A percentile compares a stretch with the other conserved stretches of the same genome.
phyloP scores from a whole-genome alignment of 2,329 filamentous ascomycete species.

The Cercospora sp. region DNA sequence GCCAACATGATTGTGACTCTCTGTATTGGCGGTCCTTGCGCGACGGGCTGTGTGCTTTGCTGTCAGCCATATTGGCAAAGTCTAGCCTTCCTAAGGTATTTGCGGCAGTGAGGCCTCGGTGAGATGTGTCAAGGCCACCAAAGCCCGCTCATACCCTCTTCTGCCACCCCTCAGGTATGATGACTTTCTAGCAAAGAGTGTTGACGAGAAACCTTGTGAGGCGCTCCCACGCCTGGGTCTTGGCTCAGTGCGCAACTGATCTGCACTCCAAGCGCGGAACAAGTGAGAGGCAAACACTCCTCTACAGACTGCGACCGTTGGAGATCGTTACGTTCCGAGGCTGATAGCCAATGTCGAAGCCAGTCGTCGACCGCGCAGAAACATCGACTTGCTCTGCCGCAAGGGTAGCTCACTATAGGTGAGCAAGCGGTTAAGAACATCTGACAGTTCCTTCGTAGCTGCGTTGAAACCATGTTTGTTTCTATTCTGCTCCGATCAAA shows the following conservation, averaged over 20 bases:
- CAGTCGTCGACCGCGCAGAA: neutral
- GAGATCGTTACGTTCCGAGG: neutral
- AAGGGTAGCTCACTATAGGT: neutral
- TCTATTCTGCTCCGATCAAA: neutral
- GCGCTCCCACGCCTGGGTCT: neutral
- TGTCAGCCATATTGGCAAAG: neutral
- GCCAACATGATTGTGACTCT: neutral
- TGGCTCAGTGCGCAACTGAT: neutral
- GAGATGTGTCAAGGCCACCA: neutral
- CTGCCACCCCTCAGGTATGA: neutral
- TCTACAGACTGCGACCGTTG: neutral
- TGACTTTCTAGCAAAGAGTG: neutral
- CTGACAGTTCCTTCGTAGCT: neutral
- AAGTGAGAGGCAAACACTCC: neutral
- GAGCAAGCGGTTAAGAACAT: neutral
- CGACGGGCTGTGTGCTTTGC: neutral
- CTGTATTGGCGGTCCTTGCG: neutral
- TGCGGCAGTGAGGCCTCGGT: neutral
- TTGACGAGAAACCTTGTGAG: neutral
- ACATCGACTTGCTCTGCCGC: neutral
- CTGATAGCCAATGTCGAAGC: neutral
- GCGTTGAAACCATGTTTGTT: neutral
- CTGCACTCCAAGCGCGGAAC: neutral
- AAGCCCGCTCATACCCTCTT: neutral
- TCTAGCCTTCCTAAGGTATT: neutral